These are phyloP conservation scores for Leishmania tropica DNA, from an alignment of 208 protist species.

Conservation along the genomic window DNA sequence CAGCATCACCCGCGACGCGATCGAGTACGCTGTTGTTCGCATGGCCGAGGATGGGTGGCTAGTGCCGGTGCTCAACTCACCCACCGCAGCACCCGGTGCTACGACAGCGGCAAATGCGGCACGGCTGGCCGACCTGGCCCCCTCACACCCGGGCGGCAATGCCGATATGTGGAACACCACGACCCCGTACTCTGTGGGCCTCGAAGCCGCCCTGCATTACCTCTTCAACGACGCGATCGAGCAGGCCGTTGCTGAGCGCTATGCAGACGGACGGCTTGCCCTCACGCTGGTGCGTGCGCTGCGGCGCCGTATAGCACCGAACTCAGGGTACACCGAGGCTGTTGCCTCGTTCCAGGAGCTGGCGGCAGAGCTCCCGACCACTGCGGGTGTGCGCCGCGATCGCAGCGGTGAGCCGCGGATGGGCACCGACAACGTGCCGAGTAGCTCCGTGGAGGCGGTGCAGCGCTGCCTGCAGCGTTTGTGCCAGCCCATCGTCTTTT, in stretches of 20 bases:
- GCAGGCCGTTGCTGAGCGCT: conserved; percentile 34
- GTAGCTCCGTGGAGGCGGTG: conserved; percentile 27
- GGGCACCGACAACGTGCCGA: neutral
- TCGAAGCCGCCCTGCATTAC: conserved; percentile 25
- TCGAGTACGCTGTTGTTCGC: conserved; percentile 43
- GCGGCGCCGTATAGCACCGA: conserved; percentile 8
- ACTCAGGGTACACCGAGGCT: conserved; percentile 12
- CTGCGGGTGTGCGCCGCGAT: conserved; percentile 16
- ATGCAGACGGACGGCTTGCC: conserved; percentile 26
- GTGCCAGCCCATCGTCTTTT: conserved; percentile 32
- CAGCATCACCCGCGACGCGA: conserved; percentile 26
- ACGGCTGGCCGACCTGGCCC: neutral
- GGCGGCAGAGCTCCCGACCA: conserved; percentile 17
- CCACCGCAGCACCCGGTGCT: neutral
- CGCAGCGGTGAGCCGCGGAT: conserved; percentile 16
- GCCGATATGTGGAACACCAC: conserved; percentile 13
- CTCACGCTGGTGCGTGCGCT: conserved; percentile 43
- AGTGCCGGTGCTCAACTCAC: conserved; percentile 29
- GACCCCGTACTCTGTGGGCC: conserved; percentile 42
- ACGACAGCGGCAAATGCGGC: neutral
- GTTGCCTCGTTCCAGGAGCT: conserved; percentile 28
- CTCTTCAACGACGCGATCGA: conserved; percentile 36
- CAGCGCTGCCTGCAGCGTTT: conserved; percentile 28
- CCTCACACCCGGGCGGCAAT: neutral
- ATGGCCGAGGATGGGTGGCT: conserved; percentile 59